Evolutionary conservation across 2,329 filamentous ascomycete species (phyloP).

Genomic region (Colletotrichum euphorbiae): DNA sequence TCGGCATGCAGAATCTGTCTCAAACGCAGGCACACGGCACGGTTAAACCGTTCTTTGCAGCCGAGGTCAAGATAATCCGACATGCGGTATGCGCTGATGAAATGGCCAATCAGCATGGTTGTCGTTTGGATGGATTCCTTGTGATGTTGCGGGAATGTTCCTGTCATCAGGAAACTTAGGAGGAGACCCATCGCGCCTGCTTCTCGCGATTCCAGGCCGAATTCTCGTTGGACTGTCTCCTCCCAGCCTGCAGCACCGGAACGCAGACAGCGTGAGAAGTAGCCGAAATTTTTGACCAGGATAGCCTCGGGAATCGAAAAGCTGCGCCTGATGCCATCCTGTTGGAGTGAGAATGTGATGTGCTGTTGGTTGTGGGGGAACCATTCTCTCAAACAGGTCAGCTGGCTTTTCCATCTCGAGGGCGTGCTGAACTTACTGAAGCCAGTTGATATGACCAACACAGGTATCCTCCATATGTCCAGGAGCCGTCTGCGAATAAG

Average conservation of each 20-base stretch:
- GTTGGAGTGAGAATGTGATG: slow-evolving; percentile 4
- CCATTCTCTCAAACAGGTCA: slow-evolving; percentile 1
- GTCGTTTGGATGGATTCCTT: not conserved
- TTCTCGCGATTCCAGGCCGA: not conserved
- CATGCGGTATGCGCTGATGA: slow-evolving; percentile 12
- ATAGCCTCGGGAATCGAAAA: slow-evolving; percentile 17
- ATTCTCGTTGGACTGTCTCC: slow-evolving; percentile 6
- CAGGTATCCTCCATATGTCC: not conserved
- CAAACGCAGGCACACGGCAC: slow-evolving; percentile 12
- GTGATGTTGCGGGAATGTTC: slow-evolving; percentile 19
- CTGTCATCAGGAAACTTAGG: slow-evolving; percentile 24
- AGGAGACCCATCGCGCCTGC: slow-evolving; percentile 14
- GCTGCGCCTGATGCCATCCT: not conserved
- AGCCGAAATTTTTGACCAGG: slow-evolving; percentile 6
- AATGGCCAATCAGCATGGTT: not conserved
- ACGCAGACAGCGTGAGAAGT: not conserved
- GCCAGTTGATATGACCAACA: slow-evolving; percentile 23
- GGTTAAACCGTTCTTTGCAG: not conserved
- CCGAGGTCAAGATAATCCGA: slow-evolving; percentile 7
- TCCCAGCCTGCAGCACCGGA: not conserved
- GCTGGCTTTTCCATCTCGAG: not conserved
- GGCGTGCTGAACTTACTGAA: not conserved
- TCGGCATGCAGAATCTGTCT: slow-evolving; percentile 23
- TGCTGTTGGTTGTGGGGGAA: slow-evolving; percentile 26
- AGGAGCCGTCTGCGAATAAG: slow-evolving; percentile 14